Evolutionary conservation across 768 basidiomycete species (phyloP).

Genomic region (Clathrus columnatus): DNA sequence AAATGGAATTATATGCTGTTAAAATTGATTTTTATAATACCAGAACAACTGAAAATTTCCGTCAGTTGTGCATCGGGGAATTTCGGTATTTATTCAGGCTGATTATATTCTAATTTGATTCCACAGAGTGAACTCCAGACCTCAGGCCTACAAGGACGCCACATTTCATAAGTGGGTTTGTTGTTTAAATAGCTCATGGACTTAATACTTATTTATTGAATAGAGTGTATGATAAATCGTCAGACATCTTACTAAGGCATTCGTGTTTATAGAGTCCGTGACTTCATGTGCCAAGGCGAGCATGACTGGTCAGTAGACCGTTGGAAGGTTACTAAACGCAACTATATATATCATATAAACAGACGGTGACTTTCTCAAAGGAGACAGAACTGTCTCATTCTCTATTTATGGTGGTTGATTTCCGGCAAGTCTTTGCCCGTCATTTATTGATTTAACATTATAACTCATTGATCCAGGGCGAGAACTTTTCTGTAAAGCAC

Average conservation of each 20-base stretch:
- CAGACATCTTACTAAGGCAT: slow-evolving; percentile 4
- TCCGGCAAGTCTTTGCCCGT: slow-evolving; percentile 63
- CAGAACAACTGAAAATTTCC: slow-evolving; percentile 98
- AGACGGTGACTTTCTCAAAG: slow-evolving; percentile 93
- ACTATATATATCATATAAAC: not conserved
- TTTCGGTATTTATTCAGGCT: slow-evolving; percentile 47
- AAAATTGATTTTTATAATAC: too few relatives aligned
- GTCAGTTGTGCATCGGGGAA: slow-evolving; percentile 95
- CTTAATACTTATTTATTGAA: not conserved
- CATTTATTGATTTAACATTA: slow-evolving; percentile 6
- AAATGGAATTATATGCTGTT: slow-evolving; percentile 96
- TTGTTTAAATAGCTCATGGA: not conserved
- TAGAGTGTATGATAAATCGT: too few relatives aligned
- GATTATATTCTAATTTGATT: not conserved
- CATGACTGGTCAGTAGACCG: slow-evolving; percentile 12
- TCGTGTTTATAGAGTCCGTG: slow-evolving; percentile 55
- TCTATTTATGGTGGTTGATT: slow-evolving; percentile 97
- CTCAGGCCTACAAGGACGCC: slow-evolving; percentile 87
- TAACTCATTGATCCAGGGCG: slow-evolving; percentile 47
- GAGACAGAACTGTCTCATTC: slow-evolving; percentile 91
- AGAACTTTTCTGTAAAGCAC: slow-evolving; percentile 92
- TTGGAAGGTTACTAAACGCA: not conserved
- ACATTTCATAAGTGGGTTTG: slow-evolving; percentile 76
- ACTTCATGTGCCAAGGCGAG: slow-evolving; percentile 94
- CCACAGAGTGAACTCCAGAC: slow-evolving; percentile 65